phyloP scores from a whole-genome alignment of 202 grass and related monocot genomes.

The Carex sylvatica region DNA sequence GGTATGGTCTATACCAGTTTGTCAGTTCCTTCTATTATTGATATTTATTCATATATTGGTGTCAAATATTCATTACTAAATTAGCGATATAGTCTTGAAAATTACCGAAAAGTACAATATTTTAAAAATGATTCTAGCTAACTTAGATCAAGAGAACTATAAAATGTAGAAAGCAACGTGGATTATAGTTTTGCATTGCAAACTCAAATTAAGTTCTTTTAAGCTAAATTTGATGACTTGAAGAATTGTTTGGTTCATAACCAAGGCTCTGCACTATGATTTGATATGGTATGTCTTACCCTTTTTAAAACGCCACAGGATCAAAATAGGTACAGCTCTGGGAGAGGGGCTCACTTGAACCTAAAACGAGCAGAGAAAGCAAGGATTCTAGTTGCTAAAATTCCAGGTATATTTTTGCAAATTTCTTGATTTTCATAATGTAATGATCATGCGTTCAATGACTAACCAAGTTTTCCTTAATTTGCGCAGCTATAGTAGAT shows the following conservation, averaged over 20 bases:
- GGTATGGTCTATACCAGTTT: background rate
- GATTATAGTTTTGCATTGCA: background rate
- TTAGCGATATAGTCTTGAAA: background rate
- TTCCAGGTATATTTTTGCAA: slow-evolving; percentile 56
- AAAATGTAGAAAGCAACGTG: background rate
- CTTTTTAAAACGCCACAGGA: slow-evolving; percentile 47
- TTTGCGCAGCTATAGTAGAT: slow-evolving; percentile 72
- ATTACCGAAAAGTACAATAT: background rate
- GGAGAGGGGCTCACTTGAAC: slow-evolving; percentile 85
- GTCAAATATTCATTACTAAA: background rate
- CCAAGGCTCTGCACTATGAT: background rate
- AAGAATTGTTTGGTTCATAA: background rate
- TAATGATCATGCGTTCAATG: background rate
- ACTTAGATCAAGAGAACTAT: background rate
- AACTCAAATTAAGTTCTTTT: no score
- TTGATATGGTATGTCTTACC: background rate
- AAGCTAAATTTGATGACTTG: background rate
- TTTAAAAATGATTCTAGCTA: background rate
- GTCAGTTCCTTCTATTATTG: background rate
- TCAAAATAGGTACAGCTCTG: slow-evolving; percentile 74
- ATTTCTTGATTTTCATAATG: background rate
- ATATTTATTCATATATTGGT: background rate
- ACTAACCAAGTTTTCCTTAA: slow-evolving; percentile 11
- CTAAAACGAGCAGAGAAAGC: slow-evolving; percentile 93
- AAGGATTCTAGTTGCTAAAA: slow-evolving; percentile 65